Evolutionary conservation across 2,329 filamentous ascomycete genomes (phyloP).

Genomic region (Cercospora zeina): DNA sequence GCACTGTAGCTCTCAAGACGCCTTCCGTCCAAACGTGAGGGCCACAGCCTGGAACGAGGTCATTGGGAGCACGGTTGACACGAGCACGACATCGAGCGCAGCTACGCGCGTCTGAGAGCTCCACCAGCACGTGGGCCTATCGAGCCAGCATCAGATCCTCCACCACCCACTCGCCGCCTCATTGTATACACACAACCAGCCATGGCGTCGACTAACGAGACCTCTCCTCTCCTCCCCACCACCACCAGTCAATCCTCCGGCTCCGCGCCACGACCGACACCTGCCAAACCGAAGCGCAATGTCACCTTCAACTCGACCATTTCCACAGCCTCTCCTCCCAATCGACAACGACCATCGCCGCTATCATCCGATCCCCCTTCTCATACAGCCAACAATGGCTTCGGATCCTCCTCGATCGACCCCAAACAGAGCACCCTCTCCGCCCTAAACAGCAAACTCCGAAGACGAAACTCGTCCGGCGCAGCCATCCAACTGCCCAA

Average conservation of each 20-base stretch:
- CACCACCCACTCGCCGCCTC: slow-evolving; percentile 9
- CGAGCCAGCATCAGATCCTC: not conserved
- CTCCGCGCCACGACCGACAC: slow-evolving; percentile 29
- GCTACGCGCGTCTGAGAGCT: slow-evolving; percentile 1
- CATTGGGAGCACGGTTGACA: not conserved
- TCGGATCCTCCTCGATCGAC: slow-evolving; percentile 39
- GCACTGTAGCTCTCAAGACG: not conserved
- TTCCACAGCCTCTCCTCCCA: slow-evolving; percentile 46
- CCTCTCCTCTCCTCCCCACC: slow-evolving; percentile 31
- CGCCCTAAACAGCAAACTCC: slow-evolving; percentile 81
- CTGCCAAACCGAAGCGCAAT: slow-evolving; percentile 55
- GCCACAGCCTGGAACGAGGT: not conserved
- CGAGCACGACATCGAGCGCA: not conserved
- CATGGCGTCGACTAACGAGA: slow-evolving; percentile 24
- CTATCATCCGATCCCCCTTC: slow-evolving; percentile 39
- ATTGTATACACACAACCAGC: not conserved
- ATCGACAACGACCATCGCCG: slow-evolving; percentile 33
- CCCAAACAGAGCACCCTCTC: slow-evolving; percentile 65
- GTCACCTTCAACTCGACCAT: slow-evolving; percentile 74
- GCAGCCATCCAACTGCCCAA: slow-evolving; percentile 52
- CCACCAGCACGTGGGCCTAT: slow-evolving; percentile 3
- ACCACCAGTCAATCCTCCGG: slow-evolving; percentile 17
- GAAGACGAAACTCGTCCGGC: slow-evolving; percentile 80
- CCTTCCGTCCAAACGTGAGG: not conserved
- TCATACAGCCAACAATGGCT: slow-evolving; percentile 27